Base-by-base conservation (phyloP, 2,329 filamentous ascomycete species). In the Hirsutella rhossiliensis region DNA sequence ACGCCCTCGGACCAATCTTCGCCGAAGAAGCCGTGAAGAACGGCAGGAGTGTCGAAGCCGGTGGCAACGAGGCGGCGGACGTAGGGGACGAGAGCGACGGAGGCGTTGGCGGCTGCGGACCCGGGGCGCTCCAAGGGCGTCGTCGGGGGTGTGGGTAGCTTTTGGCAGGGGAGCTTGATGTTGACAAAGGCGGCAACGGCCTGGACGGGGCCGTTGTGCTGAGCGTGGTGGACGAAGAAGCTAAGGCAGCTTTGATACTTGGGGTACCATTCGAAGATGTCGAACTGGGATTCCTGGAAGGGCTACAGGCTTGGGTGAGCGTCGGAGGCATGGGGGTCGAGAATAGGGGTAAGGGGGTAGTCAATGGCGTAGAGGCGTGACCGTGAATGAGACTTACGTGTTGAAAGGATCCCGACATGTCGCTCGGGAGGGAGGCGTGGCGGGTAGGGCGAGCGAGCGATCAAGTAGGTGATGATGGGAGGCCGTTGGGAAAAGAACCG, bases 1-100 rank as follows among this genome's bases (percentile, higher is more conserved):
- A 97, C 74, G 2, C 92, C 92, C 18, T 75, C 69, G 30, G 69
- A 64, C 86, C 89, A 98, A 58, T 94, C 84, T 51, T 96, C 86
- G n/a, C 92, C 92, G 55, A 97, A 98, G 67, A 96, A 95, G 11
- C 88, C 88, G 58, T 95, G 87, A 47, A 98, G 69, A n/a, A 97
- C 82, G 0, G 80, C 80, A 0, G 84, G 80, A 36, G 80, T 81
- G 61, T 97, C 92, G 67, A 94, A 92, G 2, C 89, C 90, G 0
- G 90, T 97, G 15, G 87, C 87, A 40, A 97, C 80, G 2, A 97
- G 75, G 15, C 92, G 85, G 30, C 90, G 82, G 49, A 97, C 82
- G 61, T 94, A 98, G 0, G 92, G 90, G 4, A 92, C 76, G 11
- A 96, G 71, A 19, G 42, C 39, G 15, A 47, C 45, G 12, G 30